phyloP scores from a whole-genome alignment of 345 rosid genomes.

The Kandelia obovata region DNA sequence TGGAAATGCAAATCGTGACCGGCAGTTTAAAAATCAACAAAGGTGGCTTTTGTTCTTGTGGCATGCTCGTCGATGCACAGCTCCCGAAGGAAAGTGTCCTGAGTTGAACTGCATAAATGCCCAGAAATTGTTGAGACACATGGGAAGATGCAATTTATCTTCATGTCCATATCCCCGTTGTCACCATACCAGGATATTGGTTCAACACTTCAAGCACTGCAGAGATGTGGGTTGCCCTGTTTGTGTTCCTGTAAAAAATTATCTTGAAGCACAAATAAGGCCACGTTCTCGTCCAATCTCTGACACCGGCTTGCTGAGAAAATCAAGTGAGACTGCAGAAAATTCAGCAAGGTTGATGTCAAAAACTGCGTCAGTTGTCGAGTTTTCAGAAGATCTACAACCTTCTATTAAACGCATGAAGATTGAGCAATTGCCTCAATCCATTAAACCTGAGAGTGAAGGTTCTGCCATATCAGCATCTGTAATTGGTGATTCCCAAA shows the following conservation, averaged over 20 bases:
- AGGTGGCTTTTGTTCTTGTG: conserved; percentile 84
- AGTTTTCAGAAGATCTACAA: conserved; percentile 48
- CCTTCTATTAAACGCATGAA: conserved; percentile 84
- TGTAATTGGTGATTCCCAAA: conserved; percentile 31
- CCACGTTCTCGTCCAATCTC: conserved; percentile 40
- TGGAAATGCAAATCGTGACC: conserved; percentile 52
- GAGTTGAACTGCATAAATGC: conserved; percentile 54
- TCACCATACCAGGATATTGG: conserved; percentile 58
- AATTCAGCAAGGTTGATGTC: conserved; percentile 40
- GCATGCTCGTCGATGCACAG: conserved; percentile 80
- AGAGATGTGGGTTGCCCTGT: conserved; percentile 68
- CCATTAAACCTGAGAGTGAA: conserved; percentile 44
- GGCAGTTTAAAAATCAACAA: conserved; percentile 61
- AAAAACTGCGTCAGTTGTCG: conserved; percentile 40
- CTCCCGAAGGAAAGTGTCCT: conserved; percentile 80
- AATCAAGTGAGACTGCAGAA: conserved; percentile 44
- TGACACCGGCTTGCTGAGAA: conserved; percentile 39
- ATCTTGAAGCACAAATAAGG: conserved; percentile 48
- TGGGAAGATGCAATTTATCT: conserved; percentile 56
- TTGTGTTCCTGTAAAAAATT: conserved; percentile 73
- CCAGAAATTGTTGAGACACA: conserved; percentile 67
- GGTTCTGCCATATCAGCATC: conserved; percentile 40
- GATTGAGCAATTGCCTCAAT: conserved; percentile 56
- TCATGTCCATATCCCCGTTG: conserved; percentile 77
- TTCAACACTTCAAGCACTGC: conserved; percentile 65